Evolutionary conservation across 129 eudicot genomes (phyloP).

Genomic region (Escallonia herrerae): DNA sequence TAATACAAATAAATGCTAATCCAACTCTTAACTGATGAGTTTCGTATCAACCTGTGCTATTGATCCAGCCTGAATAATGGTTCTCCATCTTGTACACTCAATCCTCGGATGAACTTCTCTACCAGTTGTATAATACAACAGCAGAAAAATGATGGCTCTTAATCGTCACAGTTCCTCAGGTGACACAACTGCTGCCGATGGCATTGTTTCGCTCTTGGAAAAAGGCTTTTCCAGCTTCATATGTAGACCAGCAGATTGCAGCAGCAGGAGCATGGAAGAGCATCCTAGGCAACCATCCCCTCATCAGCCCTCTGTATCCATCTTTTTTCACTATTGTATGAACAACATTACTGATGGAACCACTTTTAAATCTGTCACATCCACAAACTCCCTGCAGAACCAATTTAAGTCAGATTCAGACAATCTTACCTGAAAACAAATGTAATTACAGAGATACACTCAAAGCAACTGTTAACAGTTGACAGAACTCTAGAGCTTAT

Average conservation of each 20-base stretch:
- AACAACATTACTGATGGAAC: slow-evolving; percentile 61
- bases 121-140: slow-evolving; percentile 11
- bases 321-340: slow-evolving; percentile 62
- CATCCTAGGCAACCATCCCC: slow-evolving; percentile 94
- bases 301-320: slow-evolving; percentile 71
- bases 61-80: no score
- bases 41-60: no score
- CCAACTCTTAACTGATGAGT: no score
- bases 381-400: slow-evolving; percentile 77
- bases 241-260: slow-evolving; percentile 92
- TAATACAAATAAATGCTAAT: no score
- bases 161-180: slow-evolving; percentile 17
- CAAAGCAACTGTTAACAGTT: neutral
- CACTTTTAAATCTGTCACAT: slow-evolving; percentile 66
- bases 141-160: slow-evolving; percentile 4
- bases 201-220: slow-evolving; percentile 44
- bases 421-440: neutral
- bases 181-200: slow-evolving; percentile 20
- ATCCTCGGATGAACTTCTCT: no score
- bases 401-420: neutral
- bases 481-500: no score
- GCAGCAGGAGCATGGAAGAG: slow-evolving; percentile 94
- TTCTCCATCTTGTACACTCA: no score
- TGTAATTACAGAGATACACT: neutral
- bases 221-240: slow-evolving; percentile 65